A percentile compares a stretch with the other conserved stretches of the same genome.
These are phyloP conservation scores for Phytophthora syringae DNA, from an alignment of 352 stramenopile genomes.

Conservation along the genomic window DNA sequence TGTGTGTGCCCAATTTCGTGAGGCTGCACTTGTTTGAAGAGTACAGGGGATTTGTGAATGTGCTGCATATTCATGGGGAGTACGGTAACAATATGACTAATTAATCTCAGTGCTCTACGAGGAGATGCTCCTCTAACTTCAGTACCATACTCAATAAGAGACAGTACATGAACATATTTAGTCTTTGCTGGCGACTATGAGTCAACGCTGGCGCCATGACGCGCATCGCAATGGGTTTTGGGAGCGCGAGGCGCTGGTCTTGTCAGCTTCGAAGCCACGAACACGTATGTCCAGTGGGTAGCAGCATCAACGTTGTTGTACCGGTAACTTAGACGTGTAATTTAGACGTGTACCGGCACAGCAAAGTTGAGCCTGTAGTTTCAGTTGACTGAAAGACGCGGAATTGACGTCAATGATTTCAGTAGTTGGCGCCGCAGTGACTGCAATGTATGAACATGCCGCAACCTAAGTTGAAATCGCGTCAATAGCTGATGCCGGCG, in stretches of 20 bases:
- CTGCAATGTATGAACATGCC: neutral
- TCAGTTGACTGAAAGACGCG: constrained; percentile 15
- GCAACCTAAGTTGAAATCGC: neutral
- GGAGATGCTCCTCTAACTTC: too few species aligned
- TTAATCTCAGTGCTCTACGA: too few species aligned
- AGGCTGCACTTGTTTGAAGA: neutral
- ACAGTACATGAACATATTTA: too few species aligned
- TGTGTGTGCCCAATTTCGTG: constrained; percentile 13
- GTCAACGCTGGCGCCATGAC: constrained; percentile 15
- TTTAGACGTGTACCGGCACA: too few species aligned
- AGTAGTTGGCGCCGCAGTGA: constrained; percentile 8
- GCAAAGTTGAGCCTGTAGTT: too few species aligned
- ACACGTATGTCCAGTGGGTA: constrained; percentile 16
- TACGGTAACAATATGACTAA: too few species aligned
- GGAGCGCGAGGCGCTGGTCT: neutral
- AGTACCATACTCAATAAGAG: too few species aligned
- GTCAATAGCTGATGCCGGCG: neutral
- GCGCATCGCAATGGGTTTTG: constrained; percentile 9
- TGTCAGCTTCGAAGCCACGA: constrained; percentile 18
- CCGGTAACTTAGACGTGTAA: too few species aligned
- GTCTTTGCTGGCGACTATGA: constrained; percentile 1
- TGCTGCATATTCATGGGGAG: too few species aligned
- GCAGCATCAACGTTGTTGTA: neutral
- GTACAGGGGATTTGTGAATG: neutral
- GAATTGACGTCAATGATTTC: constrained; percentile 20